phyloP scores from a whole-genome alignment of 805 yeast genomes.

The Metschnikowia aberdeeniae region DNA sequence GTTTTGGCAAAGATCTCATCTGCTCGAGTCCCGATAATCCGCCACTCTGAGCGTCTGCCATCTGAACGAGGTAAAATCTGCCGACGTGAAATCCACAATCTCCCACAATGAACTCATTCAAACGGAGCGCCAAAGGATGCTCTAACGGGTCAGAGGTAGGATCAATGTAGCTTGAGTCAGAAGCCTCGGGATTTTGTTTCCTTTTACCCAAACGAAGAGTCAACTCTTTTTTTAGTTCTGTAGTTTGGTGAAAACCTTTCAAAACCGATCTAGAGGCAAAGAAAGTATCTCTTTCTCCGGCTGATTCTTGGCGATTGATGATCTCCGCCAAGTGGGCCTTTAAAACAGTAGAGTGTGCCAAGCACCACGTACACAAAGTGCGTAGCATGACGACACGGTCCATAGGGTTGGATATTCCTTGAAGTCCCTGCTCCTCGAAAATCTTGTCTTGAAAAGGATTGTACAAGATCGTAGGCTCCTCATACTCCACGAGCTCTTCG shows the following conservation, averaged over 20 bases:
- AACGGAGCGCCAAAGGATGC: conserved; percentile 30
- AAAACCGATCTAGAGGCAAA: conserved; percentile 34
- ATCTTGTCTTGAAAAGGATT: conserved; percentile 23
- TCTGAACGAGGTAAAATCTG: conserved; percentile 35
- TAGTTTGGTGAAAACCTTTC: conserved; percentile 32
- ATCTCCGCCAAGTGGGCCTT: conserved; percentile 23
- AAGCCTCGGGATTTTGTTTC: conserved; percentile 17
- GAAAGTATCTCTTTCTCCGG: conserved; percentile 36
- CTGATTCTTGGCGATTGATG: conserved; percentile 29
- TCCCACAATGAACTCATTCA: conserved; percentile 35
- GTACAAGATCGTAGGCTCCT: conserved; percentile 13
- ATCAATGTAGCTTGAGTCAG: conserved; percentile 27
- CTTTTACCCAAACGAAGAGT: conserved; percentile 26
- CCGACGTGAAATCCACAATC: conserved; percentile 40
- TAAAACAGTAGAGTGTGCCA: conserved; percentile 29
- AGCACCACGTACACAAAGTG: conserved; percentile 34
- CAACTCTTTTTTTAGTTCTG: conserved; percentile 28
- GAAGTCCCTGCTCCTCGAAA: conserved; percentile 32
- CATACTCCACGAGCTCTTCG: conserved; percentile 12
- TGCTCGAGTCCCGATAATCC: conserved; percentile 33
- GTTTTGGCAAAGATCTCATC: conserved; percentile 26
- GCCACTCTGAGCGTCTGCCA: conserved; percentile 33
- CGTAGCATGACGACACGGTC: conserved; percentile 38
- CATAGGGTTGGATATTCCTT: conserved; percentile 26
- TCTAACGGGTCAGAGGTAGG: conserved; percentile 36